A percentile compares a stretch with the other conserved stretches of the same genome.
phyloP scores from a whole-genome alignment of 495 filamentous ascomycete genomes.

The Articulospora tetracladia region DNA sequence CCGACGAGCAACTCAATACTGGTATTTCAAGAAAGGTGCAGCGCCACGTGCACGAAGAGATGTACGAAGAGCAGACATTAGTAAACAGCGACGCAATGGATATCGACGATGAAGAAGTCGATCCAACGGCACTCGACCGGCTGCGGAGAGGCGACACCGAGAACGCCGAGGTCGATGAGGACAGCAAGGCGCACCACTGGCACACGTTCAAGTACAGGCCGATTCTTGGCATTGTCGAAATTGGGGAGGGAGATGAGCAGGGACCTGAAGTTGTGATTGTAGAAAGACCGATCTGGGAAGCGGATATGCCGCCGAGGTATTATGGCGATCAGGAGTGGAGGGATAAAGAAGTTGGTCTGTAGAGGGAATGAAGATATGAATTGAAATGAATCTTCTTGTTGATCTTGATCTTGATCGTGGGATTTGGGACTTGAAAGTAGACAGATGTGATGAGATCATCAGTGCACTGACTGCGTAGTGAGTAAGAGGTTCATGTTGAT shows the following conservation, averaged over 20 bases:
- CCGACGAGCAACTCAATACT: conserved; percentile 48
- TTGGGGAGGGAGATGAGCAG: conserved; percentile 35
- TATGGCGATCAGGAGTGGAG: conserved; percentile 60
- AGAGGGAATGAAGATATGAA: not conserved
- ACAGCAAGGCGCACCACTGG: conserved; percentile 45
- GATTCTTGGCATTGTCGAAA: conserved; percentile 80
- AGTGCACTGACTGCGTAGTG: no score
- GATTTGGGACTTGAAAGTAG: no score
- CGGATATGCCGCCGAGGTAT: conserved; percentile 73
- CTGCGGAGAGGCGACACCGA: conserved; percentile 3
- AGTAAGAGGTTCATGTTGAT: no score
- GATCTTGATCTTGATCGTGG: no score
- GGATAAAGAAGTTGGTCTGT: conserved; percentile 7
- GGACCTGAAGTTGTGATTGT: conserved; percentile 77
- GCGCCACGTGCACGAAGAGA: conserved; percentile 44
- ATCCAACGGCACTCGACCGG: conserved; percentile 12
- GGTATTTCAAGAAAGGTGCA: conserved; percentile 58
- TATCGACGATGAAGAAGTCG: conserved; percentile 40
- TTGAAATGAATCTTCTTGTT: no score
- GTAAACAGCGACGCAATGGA: conserved; percentile 32
- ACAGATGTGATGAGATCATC: no score
- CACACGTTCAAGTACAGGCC: conserved; percentile 86
- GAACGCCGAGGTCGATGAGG: conserved; percentile 21
- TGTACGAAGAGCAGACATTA: conserved; percentile 24
- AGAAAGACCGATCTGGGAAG: conserved; percentile 82